phyloP scores from a whole-genome alignment of 768 basidiomycete genomes.

The Boletus insuetus region DNA sequence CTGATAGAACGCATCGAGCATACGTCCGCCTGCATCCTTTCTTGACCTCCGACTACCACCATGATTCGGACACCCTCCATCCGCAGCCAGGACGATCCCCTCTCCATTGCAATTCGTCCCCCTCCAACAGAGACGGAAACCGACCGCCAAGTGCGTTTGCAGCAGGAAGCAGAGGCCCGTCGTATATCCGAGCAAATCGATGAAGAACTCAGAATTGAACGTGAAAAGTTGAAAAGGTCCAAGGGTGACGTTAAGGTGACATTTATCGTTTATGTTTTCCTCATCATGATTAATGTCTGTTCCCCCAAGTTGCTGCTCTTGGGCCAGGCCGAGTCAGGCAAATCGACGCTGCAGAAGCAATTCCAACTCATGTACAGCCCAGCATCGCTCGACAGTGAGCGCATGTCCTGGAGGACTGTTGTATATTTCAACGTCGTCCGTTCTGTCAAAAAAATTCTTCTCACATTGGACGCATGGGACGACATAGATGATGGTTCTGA shows the following conservation, averaged over 20 bases:
- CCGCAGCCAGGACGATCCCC: slow-evolving; percentile 75
- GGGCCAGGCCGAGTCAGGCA: slow-evolving; percentile 78
- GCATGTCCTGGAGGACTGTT: slow-evolving; percentile 68
- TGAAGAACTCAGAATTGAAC: slow-evolving; percentile 70
- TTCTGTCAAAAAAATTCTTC: slow-evolving; percentile 66
- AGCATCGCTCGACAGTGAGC: slow-evolving; percentile 63
- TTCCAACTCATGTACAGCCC: slow-evolving; percentile 82
- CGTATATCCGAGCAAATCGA: slow-evolving; percentile 79
- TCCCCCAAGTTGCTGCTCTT: slow-evolving; percentile 59
- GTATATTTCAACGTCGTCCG: slow-evolving; percentile 76
- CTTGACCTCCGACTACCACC: slow-evolving; percentile 36
- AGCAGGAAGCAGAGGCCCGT: slow-evolving; percentile 70
- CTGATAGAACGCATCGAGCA: background rate
- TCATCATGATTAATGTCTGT: slow-evolving; percentile 16
- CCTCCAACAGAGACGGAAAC: slow-evolving; percentile 61
- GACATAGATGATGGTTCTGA: slow-evolving; percentile 55
- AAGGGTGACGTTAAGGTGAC: slow-evolving; percentile 75
- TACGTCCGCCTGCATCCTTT: slow-evolving; percentile 5
- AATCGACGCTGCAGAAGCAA: slow-evolving; percentile 75
- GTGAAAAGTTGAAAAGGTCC: slow-evolving; percentile 58
- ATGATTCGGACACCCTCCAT: slow-evolving; percentile 68
- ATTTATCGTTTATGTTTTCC: background rate
- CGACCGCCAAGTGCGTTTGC: slow-evolving; percentile 60
- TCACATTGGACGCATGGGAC: slow-evolving; percentile 60
- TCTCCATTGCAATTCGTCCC: slow-evolving; percentile 64